These are phyloP conservation scores for Omphalea diandra DNA, from an alignment of 441 rosid genomes.

Conservation along the genomic window DNA sequence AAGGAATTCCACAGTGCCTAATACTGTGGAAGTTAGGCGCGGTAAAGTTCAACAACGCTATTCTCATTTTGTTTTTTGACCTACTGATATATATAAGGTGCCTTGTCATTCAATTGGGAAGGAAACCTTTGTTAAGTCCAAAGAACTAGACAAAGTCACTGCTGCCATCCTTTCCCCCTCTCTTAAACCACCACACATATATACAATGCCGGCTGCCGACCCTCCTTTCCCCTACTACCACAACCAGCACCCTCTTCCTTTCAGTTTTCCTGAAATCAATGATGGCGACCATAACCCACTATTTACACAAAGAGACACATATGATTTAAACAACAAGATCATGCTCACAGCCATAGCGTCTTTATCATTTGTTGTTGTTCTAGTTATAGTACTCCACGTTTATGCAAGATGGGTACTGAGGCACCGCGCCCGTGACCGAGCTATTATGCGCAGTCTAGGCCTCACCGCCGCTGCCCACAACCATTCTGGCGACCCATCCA, in stretches of 20 bases:
- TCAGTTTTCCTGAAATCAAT: neutral
- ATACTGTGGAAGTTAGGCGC: no score
- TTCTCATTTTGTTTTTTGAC: no score
- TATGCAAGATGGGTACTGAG: slow-evolving; percentile 67
- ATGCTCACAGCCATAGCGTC: slow-evolving; percentile 68
- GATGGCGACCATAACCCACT: neutral
- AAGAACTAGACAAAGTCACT: neutral
- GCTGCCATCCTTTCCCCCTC: neutral
- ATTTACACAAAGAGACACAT: neutral
- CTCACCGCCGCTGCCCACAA: slow-evolving; percentile 28
- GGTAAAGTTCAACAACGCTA: no score
- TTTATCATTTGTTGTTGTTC: slow-evolving; percentile 56
- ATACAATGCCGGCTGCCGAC: neutral
- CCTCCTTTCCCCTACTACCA: neutral
- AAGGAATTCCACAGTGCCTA: no score
- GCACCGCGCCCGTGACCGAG: slow-evolving; percentile 47
- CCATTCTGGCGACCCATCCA: slow-evolving; percentile 42
- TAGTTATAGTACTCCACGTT: slow-evolving; percentile 60
- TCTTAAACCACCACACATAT: neutral
- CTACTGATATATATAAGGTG: neutral
- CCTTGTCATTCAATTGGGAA: neutral
- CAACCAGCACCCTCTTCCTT: neutral
- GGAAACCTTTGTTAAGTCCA: neutral
- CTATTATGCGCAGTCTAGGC: slow-evolving; percentile 33
- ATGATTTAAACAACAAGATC: slow-evolving; percentile 53